Base-by-base conservation (phyloP, 495 filamentous ascomycete genomes). In the Cryomyces minteri region DNA sequence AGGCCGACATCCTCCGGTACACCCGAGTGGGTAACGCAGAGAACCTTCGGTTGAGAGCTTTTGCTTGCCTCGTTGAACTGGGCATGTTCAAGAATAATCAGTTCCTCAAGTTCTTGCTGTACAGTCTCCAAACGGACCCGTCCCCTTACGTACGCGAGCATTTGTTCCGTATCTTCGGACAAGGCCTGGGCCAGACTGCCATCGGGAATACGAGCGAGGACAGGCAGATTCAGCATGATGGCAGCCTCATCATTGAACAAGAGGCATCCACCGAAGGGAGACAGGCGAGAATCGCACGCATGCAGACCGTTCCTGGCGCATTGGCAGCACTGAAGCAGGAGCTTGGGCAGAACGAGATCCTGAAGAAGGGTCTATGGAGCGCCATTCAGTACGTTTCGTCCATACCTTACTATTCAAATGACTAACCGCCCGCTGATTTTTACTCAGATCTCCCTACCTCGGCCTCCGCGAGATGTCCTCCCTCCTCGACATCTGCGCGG, bases 11-110 rank as follows among this genome's bases (percentile, higher is more conserved):
- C 58, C 57, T 93, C 31, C 76, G 82, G 40, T 95, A 95, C 54
- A 76, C 85, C 0, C 72, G 79, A 44, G 71, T 80, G 47, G 81
- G 74, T 41, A 94, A 82, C 14, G 74, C 77, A 39, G 85, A 94
- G 44, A 65, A 76, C 10, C 75, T 96, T 29, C 82, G 90, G 2
- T 62, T 93, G 34, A 78, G 81, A 50, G 87, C 86, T 2, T 94
- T 93, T 54, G 71, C 80, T 42, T 82, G 75, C 44, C 69, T 96
- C 1, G 69, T 88, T 34, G 79, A 88, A 39, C 70, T 92, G 12
- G 86, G 87, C 33, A 64, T 82, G 40, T 65, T 86, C 32, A 65
- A 71, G 31, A 72, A 72, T 43, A 63, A 73, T 7, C 61, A 69
- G 2, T 67, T 94, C 28, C 53, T 87, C 36, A 67, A 67, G 44